These are phyloP conservation scores for Inonotus hispidus DNA, from an alignment of 1,284 basidiomycete genomes.

Conservation along the genomic window DNA sequence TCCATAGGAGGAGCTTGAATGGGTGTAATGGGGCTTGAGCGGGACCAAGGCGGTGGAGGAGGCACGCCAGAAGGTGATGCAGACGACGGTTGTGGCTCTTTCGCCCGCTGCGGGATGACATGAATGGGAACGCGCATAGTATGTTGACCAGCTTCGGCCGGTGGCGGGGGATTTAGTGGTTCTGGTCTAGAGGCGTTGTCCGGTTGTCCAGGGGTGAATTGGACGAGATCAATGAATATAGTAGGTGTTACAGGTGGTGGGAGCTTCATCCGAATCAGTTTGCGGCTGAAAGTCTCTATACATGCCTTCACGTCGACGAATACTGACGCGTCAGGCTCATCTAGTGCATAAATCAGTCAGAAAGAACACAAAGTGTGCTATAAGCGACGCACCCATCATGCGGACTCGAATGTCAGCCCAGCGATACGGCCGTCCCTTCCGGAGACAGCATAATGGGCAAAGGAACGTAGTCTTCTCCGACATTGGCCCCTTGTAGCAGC, in stretches of 20 bases:
- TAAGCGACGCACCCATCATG: constrained; percentile 46
- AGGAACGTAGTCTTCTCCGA: constrained; percentile 39
- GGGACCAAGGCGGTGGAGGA: constrained; percentile 60
- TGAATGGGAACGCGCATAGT: constrained; percentile 25
- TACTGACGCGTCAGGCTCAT: constrained; percentile 42
- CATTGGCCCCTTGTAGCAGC: constrained; percentile 53
- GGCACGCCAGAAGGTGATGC: constrained; percentile 33
- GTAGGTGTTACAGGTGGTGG: constrained; percentile 58
- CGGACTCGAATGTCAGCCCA: constrained; percentile 71
- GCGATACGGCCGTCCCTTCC: constrained; percentile 61
- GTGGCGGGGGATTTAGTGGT: background rate
- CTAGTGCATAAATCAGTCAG: constrained; percentile 12
- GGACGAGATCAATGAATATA: constrained; percentile 67
- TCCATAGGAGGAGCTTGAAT: background rate
- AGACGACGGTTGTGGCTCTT: constrained; percentile 25
- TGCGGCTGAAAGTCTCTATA: constrained; percentile 67
- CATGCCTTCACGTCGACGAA: constrained; percentile 69
- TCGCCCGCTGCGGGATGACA: constrained; percentile 33
- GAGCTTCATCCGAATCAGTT: constrained; percentile 62
- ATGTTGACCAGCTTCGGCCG: constrained; percentile 18
- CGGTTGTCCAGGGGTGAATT: constrained; percentile 50
- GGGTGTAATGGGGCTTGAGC: constrained; percentile 3
- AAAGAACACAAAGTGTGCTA: background rate
- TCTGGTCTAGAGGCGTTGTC: constrained; percentile 24
- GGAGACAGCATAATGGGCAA: constrained; percentile 70